Evolutionary conservation across 305 asterid species (phyloP), one percentile per base, ranked within the genome.

Genomic region (Fraxinus platypoda): DNA sequence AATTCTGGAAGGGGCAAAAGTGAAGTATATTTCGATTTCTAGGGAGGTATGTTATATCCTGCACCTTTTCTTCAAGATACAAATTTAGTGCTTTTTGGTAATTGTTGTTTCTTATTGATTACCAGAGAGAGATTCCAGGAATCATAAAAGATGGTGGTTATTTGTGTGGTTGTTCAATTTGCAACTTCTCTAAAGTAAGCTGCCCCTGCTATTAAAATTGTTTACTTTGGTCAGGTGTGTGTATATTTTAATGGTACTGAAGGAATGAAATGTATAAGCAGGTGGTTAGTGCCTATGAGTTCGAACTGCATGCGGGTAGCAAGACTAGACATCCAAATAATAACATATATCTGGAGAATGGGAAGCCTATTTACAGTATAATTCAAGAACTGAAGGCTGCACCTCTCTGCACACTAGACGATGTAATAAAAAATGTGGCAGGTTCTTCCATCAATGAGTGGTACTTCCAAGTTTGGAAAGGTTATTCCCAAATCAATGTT

Each of bases 281-380:
- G 97, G 94, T 94, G 78, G 82, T 96, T 77, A 93, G 93, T 92
- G 98, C 98, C 19, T 88, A 93, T 76, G 98, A 96, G 89, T 96
- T 96, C 83, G 98, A 96, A 89, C 85, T 88, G 72, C 99, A 96
- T 80, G 97, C 98, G 25, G 99, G 99, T 52, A 85, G 87, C 80
- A 93, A 91, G 89, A 92, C 98, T 64, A 91, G 97, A 84, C 97
- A 92, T 88, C 98, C 99, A 26, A 97, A 94, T 83, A 91, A 94
- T 88, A 97, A 92, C 85, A 91, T 97, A 87, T 93, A 92, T 86
- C 85, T 97, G 93, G 99, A 93, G 93, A 97, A 97, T 84, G 99
- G 98, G 84, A 97, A 92, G 84, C 94, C 98, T 33, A 92, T 97
- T 77, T 91, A 90, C 82, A 87, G 91, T 84, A 89, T 97, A 81